Evolutionary conservation across 148 eudicot genomes (phyloP), one percentile per base, ranked within the genome.

Genomic region (Rhododendron ovatum): DNA sequence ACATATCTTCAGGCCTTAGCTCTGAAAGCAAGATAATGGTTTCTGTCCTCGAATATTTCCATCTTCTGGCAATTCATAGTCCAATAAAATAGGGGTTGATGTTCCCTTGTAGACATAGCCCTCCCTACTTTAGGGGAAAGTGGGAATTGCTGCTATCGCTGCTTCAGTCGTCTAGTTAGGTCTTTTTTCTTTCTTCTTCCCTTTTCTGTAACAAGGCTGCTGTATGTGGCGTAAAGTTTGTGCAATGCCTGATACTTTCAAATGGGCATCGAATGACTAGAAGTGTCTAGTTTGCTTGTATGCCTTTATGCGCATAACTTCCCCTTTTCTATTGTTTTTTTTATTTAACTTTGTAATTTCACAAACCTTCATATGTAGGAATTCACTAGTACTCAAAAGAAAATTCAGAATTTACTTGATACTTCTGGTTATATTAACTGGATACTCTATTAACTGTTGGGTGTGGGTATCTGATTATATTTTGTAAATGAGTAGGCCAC

Each of bases 401-500:
- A 18, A 74, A 43, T 78, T 30, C 20, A 24, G 67, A 85, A 57
- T 76, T n/a, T 7, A 26, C 71, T 53, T 26, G 53, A 50, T 45
- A 24, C 0, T 22, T 65, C 24, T 63, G 61, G 55, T 83, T 77
- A 1, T 76, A 67, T 75, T 61, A 53, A 84, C 55, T 33, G 8
- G 81, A 50, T 41, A 73, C 80, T 48, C 30, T 77, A 39, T 50
- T 15, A 63, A 2, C n/a, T 33, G 26, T 55, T 82, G 35, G 69
- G 50, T 51, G 30, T 65, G 76, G 47, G 35, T 24, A 82, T 74
- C 74, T 88, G 26, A 84, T 14, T 43, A 45, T 84, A 13, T 85
- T 35, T 26, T 51, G 47, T 55, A 45, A 28, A 82, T 43, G 83
- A 51, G 33, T 87, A 94, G 99, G 95, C 51, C 90, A 87, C 80